phyloP scores from a whole-genome alignment of 495 filamentous ascomycete species.

The Lasiosphaeriaceae sp. region DNA sequence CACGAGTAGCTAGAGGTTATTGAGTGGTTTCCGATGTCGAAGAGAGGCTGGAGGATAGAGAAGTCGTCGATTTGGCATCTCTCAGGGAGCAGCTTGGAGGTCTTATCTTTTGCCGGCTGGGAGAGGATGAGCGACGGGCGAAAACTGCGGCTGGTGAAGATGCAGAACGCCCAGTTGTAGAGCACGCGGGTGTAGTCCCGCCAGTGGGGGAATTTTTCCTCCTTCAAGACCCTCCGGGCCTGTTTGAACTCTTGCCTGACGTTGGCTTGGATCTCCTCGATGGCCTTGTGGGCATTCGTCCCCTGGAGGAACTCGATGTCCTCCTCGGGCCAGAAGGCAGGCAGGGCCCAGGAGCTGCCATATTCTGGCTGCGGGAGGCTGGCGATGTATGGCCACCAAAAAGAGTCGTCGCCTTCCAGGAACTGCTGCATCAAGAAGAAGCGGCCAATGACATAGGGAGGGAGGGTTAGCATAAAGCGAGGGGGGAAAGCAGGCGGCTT shows the following conservation, averaged over 20 bases:
- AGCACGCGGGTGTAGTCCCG: constrained; percentile 38
- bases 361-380: constrained; percentile 48
- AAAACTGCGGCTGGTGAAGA: constrained; percentile 53
- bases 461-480: constrained; percentile 32
- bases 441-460: constrained; percentile 44
- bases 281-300: constrained; percentile 46
- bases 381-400: constrained; percentile 50
- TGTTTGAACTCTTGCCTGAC: constrained; percentile 42
- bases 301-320: constrained; percentile 44
- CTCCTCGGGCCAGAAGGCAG: constrained; percentile 42
- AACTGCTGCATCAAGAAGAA: constrained; percentile 48
- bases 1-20: constrained; percentile 40
- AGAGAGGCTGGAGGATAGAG: constrained; percentile 48
- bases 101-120: constrained; percentile 6
- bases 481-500: constrained; percentile 28
- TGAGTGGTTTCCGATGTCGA: constrained; percentile 52
- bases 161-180: constrained; percentile 53
- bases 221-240: constrained; percentile 36
- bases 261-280: constrained; percentile 40
- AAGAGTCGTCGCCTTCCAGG: constrained; percentile 41
- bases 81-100: constrained; percentile 10
- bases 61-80: constrained; percentile 42
- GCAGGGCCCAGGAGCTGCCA: constrained; percentile 33
- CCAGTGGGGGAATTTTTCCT: constrained; percentile 23
- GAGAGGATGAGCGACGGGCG: constrained; percentile 41